These are phyloP conservation scores for Halophytophthora batemanensis DNA, from an alignment of 352 stramenopile genomes.

Conservation along the genomic window DNA sequence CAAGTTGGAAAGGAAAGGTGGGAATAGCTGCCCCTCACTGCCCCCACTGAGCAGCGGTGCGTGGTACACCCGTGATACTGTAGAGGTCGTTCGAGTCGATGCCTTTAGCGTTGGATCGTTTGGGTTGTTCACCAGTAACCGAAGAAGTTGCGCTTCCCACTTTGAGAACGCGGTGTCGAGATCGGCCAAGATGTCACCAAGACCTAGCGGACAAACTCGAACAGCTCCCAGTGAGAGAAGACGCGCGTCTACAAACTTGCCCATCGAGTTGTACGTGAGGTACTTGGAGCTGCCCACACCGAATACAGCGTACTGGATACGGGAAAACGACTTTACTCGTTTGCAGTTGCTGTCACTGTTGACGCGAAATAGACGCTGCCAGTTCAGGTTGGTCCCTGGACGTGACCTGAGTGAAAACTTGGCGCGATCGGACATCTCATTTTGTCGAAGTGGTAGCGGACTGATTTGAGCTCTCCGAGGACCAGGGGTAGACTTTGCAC, in stretches of 20 bases:
- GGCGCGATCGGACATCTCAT: background rate
- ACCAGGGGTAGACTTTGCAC: no score
- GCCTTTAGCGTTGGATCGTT: background rate
- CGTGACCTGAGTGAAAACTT: constrained; percentile 3
- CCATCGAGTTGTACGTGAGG: constrained; percentile 93
- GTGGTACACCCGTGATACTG: no score
- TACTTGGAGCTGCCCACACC: constrained; percentile 94
- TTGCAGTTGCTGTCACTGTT: background rate
- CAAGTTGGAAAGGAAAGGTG: no score
- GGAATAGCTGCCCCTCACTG: no score
- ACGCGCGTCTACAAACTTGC: constrained; percentile 79
- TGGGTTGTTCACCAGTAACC: constrained; percentile 11
- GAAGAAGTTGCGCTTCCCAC: constrained; percentile 76
- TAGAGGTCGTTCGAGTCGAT: no score
- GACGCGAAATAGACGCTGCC: constrained; percentile 6
- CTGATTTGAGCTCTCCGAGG: no score
- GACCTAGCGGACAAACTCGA: constrained; percentile 61
- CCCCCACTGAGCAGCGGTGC: no score
- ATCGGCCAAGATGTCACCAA: constrained; percentile 90
- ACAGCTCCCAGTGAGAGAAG: constrained; percentile 75
- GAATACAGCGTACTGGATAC: constrained; percentile 56
- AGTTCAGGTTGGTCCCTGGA: no score
- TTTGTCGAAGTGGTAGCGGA: background rate
- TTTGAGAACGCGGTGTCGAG: constrained; percentile 62
- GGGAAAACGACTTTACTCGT: background rate